phyloP scores from a whole-genome alignment of 2,329 filamentous ascomycete genomes.

The Ophiocordyceps camponoti-rufipedis region DNA sequence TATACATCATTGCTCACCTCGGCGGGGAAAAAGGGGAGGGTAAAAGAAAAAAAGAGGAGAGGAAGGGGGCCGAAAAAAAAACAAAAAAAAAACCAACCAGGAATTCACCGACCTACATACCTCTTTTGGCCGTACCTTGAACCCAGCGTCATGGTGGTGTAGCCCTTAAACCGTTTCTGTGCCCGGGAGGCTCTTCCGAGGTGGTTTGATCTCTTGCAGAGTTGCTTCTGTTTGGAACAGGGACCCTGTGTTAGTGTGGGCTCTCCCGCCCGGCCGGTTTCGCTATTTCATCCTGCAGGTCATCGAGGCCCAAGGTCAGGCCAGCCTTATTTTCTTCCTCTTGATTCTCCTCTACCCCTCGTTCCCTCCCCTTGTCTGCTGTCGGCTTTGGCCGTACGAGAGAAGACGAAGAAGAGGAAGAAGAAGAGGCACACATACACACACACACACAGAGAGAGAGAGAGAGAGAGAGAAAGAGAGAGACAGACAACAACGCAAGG shows the following conservation, averaged over 20 bases:
- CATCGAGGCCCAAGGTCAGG: not conserved
- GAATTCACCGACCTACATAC: not conserved
- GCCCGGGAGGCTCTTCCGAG: not conserved
- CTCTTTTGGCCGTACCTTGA: constrained; percentile 1
- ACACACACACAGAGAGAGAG: too few species aligned
- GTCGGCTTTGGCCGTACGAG: not conserved
- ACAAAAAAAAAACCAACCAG: not conserved
- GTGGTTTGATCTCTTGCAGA: constrained; percentile 2
- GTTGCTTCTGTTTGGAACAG: constrained; percentile 1
- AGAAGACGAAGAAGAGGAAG: not conserved
- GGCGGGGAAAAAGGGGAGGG: not conserved
- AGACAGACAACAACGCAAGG: not conserved
- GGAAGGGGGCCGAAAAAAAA: not conserved
- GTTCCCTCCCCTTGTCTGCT: not conserved
- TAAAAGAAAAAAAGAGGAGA: not conserved
- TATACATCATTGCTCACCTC: constrained; percentile 1
- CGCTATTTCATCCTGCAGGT: not conserved
- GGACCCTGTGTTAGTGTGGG: not conserved
- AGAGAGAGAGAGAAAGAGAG: not conserved
- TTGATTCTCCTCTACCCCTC: not conserved
- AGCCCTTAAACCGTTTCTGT: constrained; percentile 1
- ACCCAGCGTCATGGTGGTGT: constrained; percentile 3
- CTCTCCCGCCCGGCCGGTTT: not conserved
- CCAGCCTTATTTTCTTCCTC: not conserved
- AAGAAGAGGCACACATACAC: too few species aligned